Conservation (phyloP, 345 rosid species). For the Salix exigua region DNA sequence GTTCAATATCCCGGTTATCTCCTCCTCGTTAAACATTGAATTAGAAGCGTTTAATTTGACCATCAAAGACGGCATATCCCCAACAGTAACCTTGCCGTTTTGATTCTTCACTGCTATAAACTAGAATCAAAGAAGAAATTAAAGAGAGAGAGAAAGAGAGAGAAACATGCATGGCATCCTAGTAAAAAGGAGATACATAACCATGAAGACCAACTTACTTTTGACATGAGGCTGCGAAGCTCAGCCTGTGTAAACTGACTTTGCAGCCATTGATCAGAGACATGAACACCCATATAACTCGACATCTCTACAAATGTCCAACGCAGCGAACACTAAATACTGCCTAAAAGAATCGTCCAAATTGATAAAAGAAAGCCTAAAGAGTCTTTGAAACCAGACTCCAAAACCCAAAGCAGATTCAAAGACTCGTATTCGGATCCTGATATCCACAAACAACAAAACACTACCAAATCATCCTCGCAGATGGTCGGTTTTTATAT, state of each 20-base stretch:
- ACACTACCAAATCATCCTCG: neutral
- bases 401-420: conserved; percentile 23
- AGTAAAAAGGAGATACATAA: conserved; percentile 2
- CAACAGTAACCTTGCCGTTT: conserved; percentile 52
- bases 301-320: conserved; percentile 47
- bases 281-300: conserved; percentile 57
- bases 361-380: conserved; percentile 14
- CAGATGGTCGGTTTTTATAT: neutral
- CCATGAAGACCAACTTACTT: conserved; percentile 41
- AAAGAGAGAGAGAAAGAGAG: neutral
- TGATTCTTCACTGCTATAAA: conserved; percentile 53
- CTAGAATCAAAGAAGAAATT: conserved; percentile 34
- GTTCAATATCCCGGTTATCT: conserved; percentile 42
- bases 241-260: conserved; percentile 87
- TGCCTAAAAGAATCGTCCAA: conserved; percentile 5
- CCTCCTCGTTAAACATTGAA: conserved; percentile 56
- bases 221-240: conserved; percentile 76
- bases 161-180: neutral
- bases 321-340: conserved; percentile 9
- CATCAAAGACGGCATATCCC: conserved; percentile 59
- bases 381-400: conserved; percentile 20
- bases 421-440: conserved; percentile 30
- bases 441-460: conserved; percentile 1
- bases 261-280: conserved; percentile 81
- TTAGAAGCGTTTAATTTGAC: conserved; percentile 59